Percentiles rank a stretch among this genome's conserved stretches.
These are phyloP conservation scores for Lactarius akahatsu DNA, from an alignment of 768 basidiomycete species.

Conservation along the genomic window DNA sequence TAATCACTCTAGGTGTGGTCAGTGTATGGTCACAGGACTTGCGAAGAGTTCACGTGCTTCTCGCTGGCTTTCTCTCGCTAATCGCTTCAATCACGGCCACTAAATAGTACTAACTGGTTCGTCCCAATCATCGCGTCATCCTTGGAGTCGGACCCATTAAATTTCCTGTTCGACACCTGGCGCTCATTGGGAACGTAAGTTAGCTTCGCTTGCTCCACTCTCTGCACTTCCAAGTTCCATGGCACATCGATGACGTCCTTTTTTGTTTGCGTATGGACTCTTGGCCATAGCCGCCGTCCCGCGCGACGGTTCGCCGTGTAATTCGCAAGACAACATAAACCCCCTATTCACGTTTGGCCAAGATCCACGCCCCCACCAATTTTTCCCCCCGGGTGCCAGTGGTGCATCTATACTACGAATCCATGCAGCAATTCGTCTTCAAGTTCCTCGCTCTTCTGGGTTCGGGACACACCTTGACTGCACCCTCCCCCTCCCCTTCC, in stretches of 20 bases:
- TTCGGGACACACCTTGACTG: slow-evolving; percentile 6
- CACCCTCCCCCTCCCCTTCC: not conserved
- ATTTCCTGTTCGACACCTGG: not conserved
- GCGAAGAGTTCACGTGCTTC: not conserved
- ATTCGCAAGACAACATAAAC: not conserved
- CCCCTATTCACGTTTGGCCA: not conserved
- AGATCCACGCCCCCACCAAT: not conserved
- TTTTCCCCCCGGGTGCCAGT: not conserved
- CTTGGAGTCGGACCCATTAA: not conserved
- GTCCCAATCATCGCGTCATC: not conserved
- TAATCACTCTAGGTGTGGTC: no score
- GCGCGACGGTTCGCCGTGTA: not conserved
- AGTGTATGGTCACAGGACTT: not conserved
- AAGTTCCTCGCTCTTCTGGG: slow-evolving; percentile 11
- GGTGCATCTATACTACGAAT: not conserved
- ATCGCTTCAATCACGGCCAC: no score
- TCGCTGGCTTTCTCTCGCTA: no score
- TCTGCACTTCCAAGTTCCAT: not conserved
- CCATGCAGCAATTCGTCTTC: not conserved
- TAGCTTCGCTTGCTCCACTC: not conserved
- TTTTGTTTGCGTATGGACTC: not conserved
- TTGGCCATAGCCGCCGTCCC: not conserved
- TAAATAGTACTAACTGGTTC: no score
- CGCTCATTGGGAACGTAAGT: not conserved
- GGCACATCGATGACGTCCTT: no score